These are phyloP conservation scores for Lonicera japonica DNA, from an alignment of 129 eudicot genomes.

Conservation along the genomic window DNA sequence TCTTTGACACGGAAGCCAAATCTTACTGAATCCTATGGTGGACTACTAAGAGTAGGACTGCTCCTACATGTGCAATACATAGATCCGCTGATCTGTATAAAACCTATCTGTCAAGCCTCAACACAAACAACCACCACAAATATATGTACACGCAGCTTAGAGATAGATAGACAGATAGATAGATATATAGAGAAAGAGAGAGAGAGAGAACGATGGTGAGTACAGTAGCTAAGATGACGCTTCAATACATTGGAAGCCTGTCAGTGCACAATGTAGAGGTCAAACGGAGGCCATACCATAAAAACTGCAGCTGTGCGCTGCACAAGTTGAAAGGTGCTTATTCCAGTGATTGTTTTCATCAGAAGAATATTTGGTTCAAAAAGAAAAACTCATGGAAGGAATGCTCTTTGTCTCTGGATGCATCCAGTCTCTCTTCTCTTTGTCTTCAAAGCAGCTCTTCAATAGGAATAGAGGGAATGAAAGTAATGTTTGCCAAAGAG, in stretches of 20 bases:
- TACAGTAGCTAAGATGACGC: background rate
- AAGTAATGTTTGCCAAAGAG: no score
- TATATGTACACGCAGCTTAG: no score
- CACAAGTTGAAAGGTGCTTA: background rate
- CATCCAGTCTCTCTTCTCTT: background rate
- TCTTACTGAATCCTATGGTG: no score
- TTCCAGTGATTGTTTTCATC: background rate
- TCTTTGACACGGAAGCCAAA: no score
- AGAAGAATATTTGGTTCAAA: background rate
- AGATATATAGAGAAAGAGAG: background rate
- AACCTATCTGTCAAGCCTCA: background rate
- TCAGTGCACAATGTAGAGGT: background rate
- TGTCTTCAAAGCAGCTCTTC: background rate
- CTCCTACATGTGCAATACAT: no score
- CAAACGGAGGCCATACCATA: constrained; percentile 4
- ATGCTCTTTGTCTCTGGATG: background rate
- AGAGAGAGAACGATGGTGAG: background rate
- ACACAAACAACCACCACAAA: background rate
- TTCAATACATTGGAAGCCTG: constrained; percentile 8
- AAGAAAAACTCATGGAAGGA: background rate
- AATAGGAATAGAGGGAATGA: background rate
- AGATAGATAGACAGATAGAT: no score
- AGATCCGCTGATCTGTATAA: no score
- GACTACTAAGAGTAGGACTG: no score
- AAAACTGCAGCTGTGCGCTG: constrained; percentile 10